Base-by-base conservation (phyloP, 2,329 filamentous ascomycete species). In the Diaporthe humulicola region DNA sequence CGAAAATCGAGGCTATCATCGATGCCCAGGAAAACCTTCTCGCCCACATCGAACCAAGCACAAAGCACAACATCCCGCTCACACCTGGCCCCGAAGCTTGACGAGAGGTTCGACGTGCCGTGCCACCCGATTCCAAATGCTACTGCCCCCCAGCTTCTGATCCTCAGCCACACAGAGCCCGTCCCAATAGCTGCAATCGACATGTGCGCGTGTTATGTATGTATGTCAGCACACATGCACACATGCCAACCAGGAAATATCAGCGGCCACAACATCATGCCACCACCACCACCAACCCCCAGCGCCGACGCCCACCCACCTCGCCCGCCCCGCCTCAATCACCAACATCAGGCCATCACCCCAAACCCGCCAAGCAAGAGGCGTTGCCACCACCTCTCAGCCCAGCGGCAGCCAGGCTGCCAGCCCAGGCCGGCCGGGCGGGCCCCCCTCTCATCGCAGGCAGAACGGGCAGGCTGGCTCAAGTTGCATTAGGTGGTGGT, bases 311-410 rank as follows among this genome's bases (percentile, higher is more conserved):
- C 45, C 42, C 42, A 67, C 45, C 42, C 61, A 38, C 48, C 22
- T 52, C n/a, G n/a, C n/a, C n/a, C n/a, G n/a, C n/a, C n/a, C 14
- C 45, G 45, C 64, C 64, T 48, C 45, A 67, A 67, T 67, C 45
- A 38, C 22, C 64, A 67, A 67, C 19, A 67, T 67, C 30, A 67
- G 25, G 64, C 64, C 64, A 67, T 52, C 45, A 50, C 30, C 22
- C 45, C 64, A 50, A 67, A 38, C n/a, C 64, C 33, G 45, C 64
- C 64, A 36, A 67, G 61, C 30, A 5, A 5, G 42, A 50, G 64
- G 64, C 64, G 45, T 67, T 45, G n/a, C 45, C 61, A 67, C 45
- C 61, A n/a, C n/a, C n/a, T n/a, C n/a, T n/a, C n/a, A n/a, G n/a
- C n/a, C n/a, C n/a, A n/a, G n/a, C n/a, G n/a, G n/a, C n/a, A n/a